Evolutionary conservation across 1,139 yeast genomes (phyloP).

Genomic region (Yamadazyma songkhlaensis): DNA sequence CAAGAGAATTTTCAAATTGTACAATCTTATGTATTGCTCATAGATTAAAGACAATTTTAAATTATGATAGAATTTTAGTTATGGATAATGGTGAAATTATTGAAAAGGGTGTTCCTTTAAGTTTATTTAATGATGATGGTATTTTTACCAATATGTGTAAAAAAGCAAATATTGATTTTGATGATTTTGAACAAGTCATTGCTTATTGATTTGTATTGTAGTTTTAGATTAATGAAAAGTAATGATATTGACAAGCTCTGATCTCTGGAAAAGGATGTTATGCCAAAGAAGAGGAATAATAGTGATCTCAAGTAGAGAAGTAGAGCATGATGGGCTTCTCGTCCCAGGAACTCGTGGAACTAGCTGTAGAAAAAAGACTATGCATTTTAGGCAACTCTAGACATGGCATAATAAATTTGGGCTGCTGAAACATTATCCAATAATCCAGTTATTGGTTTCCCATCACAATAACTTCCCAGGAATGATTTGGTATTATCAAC

Average conservation of each 20-base stretch:
- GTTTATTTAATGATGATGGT: conserved; percentile 28
- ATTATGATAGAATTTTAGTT: conserved; percentile 37
- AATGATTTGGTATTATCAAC: conserved; percentile 8
- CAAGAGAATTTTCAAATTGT: conserved; percentile 31
- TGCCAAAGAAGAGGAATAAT: no score
- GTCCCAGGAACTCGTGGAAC: no score
- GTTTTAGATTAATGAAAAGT: background rate
- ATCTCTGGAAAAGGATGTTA: no score
- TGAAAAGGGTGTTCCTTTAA: conserved; percentile 25
- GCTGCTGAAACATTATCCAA: conserved; percentile 25
- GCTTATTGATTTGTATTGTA: conserved; percentile 9
- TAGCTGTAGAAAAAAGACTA: no score
- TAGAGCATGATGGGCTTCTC: no score
- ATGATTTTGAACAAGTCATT: conserved; percentile 21
- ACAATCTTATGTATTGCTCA: conserved; percentile 40
- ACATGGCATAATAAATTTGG: conserved; percentile 21
- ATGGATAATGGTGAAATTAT: conserved; percentile 26
- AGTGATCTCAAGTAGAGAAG: no score
- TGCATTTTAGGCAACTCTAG: conserved; percentile 3
- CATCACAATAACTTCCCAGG: conserved; percentile 14
- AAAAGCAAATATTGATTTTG: conserved; percentile 26
- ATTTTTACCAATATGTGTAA: conserved; percentile 35
- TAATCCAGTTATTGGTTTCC: conserved; percentile 15
- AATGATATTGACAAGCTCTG: background rate
- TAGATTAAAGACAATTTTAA: conserved; percentile 35